phyloP scores from a whole-genome alignment of 805 yeast genomes.

The Lachancea waltii region DNA sequence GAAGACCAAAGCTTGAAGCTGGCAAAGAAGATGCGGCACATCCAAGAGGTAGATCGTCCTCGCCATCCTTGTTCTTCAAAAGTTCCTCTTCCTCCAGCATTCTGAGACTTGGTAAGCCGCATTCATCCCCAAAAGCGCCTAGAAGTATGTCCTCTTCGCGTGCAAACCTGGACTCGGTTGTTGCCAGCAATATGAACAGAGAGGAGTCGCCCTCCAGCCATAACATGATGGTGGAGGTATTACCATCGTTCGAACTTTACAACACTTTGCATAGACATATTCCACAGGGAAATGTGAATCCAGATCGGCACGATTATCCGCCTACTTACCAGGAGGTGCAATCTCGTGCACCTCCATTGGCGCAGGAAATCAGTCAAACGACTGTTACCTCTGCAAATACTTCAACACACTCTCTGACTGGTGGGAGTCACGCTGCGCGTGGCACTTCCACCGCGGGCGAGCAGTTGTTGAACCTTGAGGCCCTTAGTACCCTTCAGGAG shows the following conservation, averaged over 20 bases:
- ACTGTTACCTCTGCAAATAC: neutral
- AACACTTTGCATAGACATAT: conserved; percentile 40
- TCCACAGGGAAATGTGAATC: conserved; percentile 35
- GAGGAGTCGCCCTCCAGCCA: too few relatives aligned
- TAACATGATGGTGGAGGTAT: conserved; percentile 40
- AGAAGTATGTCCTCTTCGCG: conserved; percentile 1
- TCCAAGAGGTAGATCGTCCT: conserved; percentile 3
- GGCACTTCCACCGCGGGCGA: conserved; percentile 2
- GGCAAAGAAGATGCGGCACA: conserved; percentile 3
- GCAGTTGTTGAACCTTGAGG: conserved; percentile 5
- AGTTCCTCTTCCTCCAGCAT: conserved; percentile 9
- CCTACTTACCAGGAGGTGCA: conserved; percentile 30
- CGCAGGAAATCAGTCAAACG: neutral
- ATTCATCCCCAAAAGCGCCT: neutral
- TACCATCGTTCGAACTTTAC: conserved; percentile 68
- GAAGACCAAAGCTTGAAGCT: neutral
- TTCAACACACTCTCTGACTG: neutral
- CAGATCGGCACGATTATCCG: conserved; percentile 30
- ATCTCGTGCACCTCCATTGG: conserved; percentile 2
- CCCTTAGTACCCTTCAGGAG: conserved; percentile 10
- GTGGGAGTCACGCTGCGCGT: neutral
- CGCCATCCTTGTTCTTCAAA: conserved; percentile 9
- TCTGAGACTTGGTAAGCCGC: conserved; percentile 6
- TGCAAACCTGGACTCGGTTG: neutral
- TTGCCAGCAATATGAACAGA: neutral